Evolutionary conservation across 495 filamentous ascomycete species (phyloP), one percentile per base, ranked within the genome.

Genomic region (Penicillium riverlandense): DNA sequence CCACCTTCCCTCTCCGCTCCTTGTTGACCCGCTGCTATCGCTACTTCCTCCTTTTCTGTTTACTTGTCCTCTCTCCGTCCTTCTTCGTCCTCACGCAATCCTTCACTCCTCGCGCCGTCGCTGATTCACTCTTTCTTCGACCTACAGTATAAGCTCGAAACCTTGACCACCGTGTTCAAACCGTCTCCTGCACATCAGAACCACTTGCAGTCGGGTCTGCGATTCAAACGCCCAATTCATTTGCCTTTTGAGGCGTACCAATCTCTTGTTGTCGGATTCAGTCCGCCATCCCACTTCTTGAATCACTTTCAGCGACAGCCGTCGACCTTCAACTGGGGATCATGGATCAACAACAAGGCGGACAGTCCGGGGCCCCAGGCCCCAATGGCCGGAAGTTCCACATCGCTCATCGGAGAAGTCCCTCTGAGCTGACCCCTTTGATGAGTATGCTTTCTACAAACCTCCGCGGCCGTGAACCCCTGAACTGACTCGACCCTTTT

Each of bases 341-440:
- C 43, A 95, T 95, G 88, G 90, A 95, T 70, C 87, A 89, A 68
- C 80, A 86, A 64, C 22, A 22, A 22, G 22, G 22, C 22, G 80
- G 82, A 57, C 84, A 84, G 52, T 68, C 80, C 55, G 85, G 82
- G 58, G 81, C 85, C 40, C 80, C 83, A 63, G 90, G 89, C 49
- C 87, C 91, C 48, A 69, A 82, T 47, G 90, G 90, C 53, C 90
- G 92, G 58, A 85, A 90, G 64, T 80, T 97, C 53, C 91, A 97
- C 70, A 96, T 98, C 63, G 92, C 94, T 58, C 92, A 98, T 70
- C 83, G 92, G 59, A 80, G 92, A 66, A 97, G 90, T 70, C 92
- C 92, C 38, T 97, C 94, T 49, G 94, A 97, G 76, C 75, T 98
- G 58, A 98, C 92, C 37, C 94, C 94, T 47, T 72, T 98, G 66